Conservation (phyloP, 805 yeast genomes). For the Metschnikowia shivogae region DNA sequence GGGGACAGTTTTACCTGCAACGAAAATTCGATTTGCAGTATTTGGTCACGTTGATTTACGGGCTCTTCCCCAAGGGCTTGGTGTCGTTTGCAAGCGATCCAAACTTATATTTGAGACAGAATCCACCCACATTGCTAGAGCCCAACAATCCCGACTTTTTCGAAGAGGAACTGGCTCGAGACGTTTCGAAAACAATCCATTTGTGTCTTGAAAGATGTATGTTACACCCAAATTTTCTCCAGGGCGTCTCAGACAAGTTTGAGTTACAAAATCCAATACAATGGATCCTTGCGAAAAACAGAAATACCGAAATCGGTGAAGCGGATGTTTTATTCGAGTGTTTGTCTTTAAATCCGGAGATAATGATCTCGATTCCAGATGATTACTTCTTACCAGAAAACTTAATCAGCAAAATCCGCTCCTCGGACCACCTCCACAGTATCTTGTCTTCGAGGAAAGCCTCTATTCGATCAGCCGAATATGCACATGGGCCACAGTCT, state of each 20-base stretch:
- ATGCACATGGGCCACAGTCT: not conserved
- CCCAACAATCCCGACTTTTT: conserved; percentile 32
- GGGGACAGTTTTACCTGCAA: conserved; percentile 15
- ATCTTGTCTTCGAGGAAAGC: not conserved
- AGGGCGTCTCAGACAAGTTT: conserved; percentile 20
- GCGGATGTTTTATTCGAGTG: conserved; percentile 21
- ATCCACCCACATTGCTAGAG: conserved; percentile 15
- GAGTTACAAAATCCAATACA: conserved; percentile 20
- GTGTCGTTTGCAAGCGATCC: conserved; percentile 43
- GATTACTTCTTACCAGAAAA: conserved; percentile 5
- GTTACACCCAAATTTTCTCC: conserved; percentile 47
- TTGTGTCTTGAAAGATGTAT: conserved; percentile 24
- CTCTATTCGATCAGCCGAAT: not conserved
- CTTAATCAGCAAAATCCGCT: conserved; percentile 5
- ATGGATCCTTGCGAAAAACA: conserved; percentile 18
- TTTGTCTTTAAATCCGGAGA: conserved; percentile 18
- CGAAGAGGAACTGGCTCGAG: conserved; percentile 24
- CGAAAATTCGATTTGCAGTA: conserved; percentile 26
- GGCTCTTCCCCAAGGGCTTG: conserved; percentile 52
- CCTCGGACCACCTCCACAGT: not conserved
- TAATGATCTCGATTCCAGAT: conserved; percentile 16
- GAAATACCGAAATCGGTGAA: conserved; percentile 13
- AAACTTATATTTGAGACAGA: conserved; percentile 24
- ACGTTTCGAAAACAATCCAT: conserved; percentile 16
- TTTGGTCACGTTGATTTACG: conserved; percentile 51